A percentile compares a stretch with the other conserved stretches of the same genome.
phyloP scores from a whole-genome alignment of 2,329 filamentous ascomycete genomes.

The Microsporum ferrugineum region DNA sequence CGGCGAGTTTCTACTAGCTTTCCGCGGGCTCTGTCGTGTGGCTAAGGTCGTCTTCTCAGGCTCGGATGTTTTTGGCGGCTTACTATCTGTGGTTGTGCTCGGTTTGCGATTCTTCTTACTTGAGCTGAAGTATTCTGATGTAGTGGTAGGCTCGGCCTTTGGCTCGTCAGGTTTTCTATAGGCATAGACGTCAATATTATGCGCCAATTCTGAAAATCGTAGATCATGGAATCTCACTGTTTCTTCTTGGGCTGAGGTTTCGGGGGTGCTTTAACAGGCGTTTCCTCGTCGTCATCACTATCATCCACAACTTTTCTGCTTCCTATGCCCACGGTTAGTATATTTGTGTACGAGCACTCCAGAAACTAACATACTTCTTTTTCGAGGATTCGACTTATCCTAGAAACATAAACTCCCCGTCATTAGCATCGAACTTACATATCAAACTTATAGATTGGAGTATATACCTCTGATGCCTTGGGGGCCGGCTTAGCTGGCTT shows the following conservation, averaged over 20 bases:
- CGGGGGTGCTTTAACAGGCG: constrained; percentile 25
- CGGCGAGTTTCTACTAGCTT: constrained; percentile 27
- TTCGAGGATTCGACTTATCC: constrained; percentile 23
- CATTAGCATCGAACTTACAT: constrained; percentile 4
- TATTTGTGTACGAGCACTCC: not conserved
- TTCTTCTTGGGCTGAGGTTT: constrained; percentile 34
- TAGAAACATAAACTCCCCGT: constrained; percentile 10
- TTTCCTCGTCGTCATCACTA: constrained; percentile 57
- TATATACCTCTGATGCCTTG: constrained; percentile 32
- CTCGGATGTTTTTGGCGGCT: constrained; percentile 17
- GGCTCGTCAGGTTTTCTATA: constrained; percentile 39
- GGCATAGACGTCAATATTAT: not conserved
- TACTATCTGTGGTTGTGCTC: constrained; percentile 10
- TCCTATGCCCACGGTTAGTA: constrained; percentile 20
- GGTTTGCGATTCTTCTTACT: constrained; percentile 7
- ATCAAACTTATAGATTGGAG: not conserved
- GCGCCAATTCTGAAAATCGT: not conserved
- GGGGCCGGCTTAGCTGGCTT: constrained; percentile 35
- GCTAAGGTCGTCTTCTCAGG: constrained; percentile 20
- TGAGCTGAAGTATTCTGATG: constrained; percentile 53
- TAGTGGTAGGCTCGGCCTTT: constrained; percentile 47
- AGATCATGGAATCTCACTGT: constrained; percentile 33
- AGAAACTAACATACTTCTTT: constrained; percentile 24
- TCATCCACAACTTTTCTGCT: constrained; percentile 65
- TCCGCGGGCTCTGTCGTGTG: constrained; percentile 25